Base-by-base conservation (phyloP, 2,329 filamentous ascomycete species). In the Aspergillus ruber region DNA sequence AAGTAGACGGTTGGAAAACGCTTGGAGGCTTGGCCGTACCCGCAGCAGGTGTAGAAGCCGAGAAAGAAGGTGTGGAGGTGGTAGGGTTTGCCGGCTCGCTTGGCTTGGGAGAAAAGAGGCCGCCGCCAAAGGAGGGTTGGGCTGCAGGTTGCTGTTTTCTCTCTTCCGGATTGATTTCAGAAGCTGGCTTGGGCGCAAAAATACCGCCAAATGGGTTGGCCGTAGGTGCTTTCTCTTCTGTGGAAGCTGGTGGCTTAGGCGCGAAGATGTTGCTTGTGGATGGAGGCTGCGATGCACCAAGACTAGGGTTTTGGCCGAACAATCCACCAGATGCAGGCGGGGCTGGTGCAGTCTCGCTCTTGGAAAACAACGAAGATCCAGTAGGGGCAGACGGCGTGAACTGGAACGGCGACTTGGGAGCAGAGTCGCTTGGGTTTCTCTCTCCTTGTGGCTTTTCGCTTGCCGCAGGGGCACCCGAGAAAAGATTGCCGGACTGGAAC, bases 231-330 rank as follows among this genome's bases (percentile, higher is more conserved):
- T 56, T 47, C 38, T 55, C 44, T 21, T 52, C 51, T 9, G 46
- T 38, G 27, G 54, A 38, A 7, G 50, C 41, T 3, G 52, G 39
- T 38, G 52, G 48, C 29, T 63, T 57, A 1, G 54, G 55, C 21
- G 52, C 53, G 47, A 64, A 59, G 8, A 60, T 39, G 36, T 53
- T 63, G 46, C 50, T 54, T 4, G 56, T 46, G 13, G 54, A 48
- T 6, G 55, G 44, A n/a, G 56, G 42, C 43, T 59, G 57, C 18
- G 45, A 32, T 7, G 49, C 43, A 43, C 43, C 36, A 38, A 47
- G 44, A 18, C 33, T 32, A 6, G 44, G 33, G 9, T 40, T 38
- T 8, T 13, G n/a, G 18, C 48, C 44, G 36, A 56, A 56, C 8
- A 54, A 40, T 3, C 45, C 48, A 45, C 35, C 49, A 9, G 53